A percentile compares a stretch with the other conserved stretches of the same genome.
Conservation (phyloP, 139 green algal species). For the Coelastrella sp. region DNA sequence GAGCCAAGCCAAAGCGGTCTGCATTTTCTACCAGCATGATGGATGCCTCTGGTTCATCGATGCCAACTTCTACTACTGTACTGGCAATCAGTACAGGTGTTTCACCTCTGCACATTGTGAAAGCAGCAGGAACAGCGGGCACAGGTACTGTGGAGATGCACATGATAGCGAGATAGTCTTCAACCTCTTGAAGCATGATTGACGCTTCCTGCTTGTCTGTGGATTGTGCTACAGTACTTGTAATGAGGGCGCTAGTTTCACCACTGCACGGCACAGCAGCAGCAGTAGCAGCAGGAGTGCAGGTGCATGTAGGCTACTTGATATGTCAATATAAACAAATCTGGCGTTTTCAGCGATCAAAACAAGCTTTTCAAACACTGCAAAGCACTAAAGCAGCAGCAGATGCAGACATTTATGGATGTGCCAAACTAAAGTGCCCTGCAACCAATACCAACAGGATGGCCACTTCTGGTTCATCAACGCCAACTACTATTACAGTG, state of each 20-base stretch:
- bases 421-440: conserved; percentile 84
- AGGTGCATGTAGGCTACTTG: neutral
- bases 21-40: conserved; percentile 96
- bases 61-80: conserved; percentile 90
- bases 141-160: neutral
- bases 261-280: conserved; percentile 50
- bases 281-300: neutral
- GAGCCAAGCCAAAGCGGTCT: conserved; percentile 95
- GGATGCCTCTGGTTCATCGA: conserved; percentile 91
- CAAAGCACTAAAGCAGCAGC: no score
- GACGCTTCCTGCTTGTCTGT: conserved; percentile 91
- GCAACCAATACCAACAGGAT: conserved; percentile 95
- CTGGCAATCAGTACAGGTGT: conserved; percentile 86
- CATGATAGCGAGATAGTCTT: neutral
- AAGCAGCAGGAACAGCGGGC: neutral
- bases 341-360: no score
- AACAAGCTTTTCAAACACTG: no score
- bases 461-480: conserved; percentile 91
- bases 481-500: conserved; percentile 89
- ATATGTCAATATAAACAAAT: neutral
- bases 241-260: conserved; percentile 81
- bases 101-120: conserved; percentile 52
- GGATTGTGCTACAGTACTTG: conserved; percentile 93
- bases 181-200: conserved; percentile 77
- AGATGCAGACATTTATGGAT: no score